Evolutionary conservation across 208 protist genomes (phyloP).

Genomic region (Leishmania braziliensis): DNA sequence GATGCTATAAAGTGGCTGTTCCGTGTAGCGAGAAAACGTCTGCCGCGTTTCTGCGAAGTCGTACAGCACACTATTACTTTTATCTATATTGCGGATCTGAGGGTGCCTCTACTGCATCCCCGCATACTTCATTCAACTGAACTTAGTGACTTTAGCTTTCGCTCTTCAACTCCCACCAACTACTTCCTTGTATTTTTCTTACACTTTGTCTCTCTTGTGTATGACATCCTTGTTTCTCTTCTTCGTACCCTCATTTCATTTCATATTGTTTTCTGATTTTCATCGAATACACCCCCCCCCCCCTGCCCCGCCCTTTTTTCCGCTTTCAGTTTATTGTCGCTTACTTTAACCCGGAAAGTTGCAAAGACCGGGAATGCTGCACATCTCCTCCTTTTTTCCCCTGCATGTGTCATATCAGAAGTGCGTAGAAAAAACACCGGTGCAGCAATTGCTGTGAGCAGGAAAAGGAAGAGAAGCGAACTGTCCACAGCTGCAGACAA

Average conservation of each 20-base stretch:
- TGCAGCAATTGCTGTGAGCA: not conserved
- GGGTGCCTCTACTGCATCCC: conserved; percentile 2
- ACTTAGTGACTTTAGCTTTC: conserved; percentile 37
- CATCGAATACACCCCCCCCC: not conserved
- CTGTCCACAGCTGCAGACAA: not conserved
- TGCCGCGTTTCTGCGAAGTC: not conserved
- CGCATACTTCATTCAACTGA: conserved; percentile 13
- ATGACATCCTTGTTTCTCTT: not conserved
- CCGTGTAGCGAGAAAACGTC: not conserved
- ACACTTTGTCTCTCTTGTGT: not conserved
- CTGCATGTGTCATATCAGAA: not conserved
- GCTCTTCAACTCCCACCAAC: conserved; percentile 32
- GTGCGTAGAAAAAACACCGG: not conserved
- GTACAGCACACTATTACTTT: not conserved
- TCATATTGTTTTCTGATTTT: not conserved
- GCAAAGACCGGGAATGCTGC: not conserved
- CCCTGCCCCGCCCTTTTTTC: not conserved
- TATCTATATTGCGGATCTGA: conserved; percentile 8
- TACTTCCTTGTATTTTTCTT: conserved; percentile 18
- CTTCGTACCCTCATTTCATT: not conserved
- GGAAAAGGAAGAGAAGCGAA: not conserved
- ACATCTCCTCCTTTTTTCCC: not conserved
- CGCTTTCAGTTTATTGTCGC: not conserved
- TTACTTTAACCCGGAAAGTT: not conserved
- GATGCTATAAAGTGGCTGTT: conserved; percentile 15